Evolutionary conservation across 2,329 filamentous ascomycete genomes (phyloP).

Genomic region (Aspergillus fijiensis): DNA sequence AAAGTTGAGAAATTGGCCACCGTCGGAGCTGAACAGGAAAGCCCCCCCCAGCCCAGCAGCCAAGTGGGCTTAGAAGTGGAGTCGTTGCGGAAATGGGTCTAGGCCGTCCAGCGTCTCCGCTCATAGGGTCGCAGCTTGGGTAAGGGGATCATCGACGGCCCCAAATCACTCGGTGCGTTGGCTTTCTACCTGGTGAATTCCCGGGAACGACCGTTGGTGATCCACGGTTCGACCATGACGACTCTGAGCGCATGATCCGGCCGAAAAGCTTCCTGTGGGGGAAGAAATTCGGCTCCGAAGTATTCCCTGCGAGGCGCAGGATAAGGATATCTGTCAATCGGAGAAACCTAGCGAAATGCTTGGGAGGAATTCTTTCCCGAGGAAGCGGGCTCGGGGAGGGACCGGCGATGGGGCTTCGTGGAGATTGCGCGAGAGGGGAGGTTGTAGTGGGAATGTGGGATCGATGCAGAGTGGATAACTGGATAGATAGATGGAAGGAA

Average conservation of each 20-base stretch:
- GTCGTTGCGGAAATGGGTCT: constrained; percentile 3
- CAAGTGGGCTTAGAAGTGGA: neutral
- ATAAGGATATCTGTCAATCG: neutral
- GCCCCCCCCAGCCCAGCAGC: neutral
- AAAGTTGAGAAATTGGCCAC: neutral
- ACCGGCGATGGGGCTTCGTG: neutral
- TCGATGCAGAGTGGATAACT: too few relatives aligned
- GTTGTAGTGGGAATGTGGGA: neutral
- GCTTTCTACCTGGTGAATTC: neutral
- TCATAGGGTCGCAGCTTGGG: constrained; percentile 4
- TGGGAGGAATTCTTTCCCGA: neutral
- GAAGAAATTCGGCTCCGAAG: constrained; percentile 3
- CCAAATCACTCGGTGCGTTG: neutral
- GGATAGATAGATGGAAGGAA: neutral
- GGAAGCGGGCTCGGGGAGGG: neutral
- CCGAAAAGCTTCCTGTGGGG: constrained; percentile 2
- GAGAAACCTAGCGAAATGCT: neutral
- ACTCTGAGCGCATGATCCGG: neutral
- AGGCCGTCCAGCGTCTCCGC: constrained; percentile 1
- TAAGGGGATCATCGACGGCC: constrained; percentile 17
- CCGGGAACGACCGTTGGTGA: constrained; percentile 9
- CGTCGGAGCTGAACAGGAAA: constrained; percentile 1
- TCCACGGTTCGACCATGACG: constrained; percentile 7
- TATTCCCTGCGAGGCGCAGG: neutral
- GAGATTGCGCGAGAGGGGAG: neutral